These are phyloP conservation scores for Penicillium sp. DNA, from an alignment of 2,329 filamentous ascomycete species.

Conservation along the genomic window DNA sequence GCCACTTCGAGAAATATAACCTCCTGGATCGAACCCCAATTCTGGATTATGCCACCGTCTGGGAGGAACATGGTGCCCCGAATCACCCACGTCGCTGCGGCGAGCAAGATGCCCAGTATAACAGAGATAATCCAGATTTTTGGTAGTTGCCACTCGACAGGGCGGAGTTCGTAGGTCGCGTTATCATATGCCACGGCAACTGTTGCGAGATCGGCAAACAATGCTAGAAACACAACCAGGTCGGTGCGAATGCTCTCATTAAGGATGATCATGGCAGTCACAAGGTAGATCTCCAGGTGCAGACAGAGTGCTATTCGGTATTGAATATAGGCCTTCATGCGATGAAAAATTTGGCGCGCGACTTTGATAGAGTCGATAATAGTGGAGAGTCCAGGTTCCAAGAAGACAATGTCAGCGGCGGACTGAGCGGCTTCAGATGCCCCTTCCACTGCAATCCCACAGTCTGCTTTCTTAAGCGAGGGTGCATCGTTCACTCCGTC, in stretches of 20 bases:
- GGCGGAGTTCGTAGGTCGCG: conserved; percentile 75
- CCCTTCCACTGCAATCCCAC: conserved; percentile 75
- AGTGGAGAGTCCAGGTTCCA: conserved; percentile 72
- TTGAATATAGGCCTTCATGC: conserved; percentile 80
- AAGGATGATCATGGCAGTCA: conserved; percentile 78
- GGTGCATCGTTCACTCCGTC: conserved; percentile 77
- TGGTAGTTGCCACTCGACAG: conserved; percentile 80
- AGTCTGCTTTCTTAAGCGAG: conserved; percentile 74
- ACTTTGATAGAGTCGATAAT: conserved; percentile 77
- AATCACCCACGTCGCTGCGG: conserved; percentile 74
- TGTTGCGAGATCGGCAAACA: conserved; percentile 80
- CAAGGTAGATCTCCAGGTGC: conserved; percentile 76
- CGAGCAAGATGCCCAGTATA: conserved; percentile 68
- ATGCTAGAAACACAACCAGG: conserved; percentile 77
- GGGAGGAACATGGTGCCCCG: conserved; percentile 72
- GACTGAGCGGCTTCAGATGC: conserved; percentile 74
- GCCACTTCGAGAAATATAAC: conserved; percentile 89
- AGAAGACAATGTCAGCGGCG: conserved; percentile 75
- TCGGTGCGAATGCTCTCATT: conserved; percentile 77
- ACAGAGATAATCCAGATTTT: conserved; percentile 77
- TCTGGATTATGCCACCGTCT: conserved; percentile 74
- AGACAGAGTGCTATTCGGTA: conserved; percentile 78
- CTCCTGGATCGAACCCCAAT: conserved; percentile 75
- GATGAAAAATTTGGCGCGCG: conserved; percentile 75
- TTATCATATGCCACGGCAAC: conserved; percentile 84